Evolutionary conservation across 148 eudicot genomes (phyloP), one percentile per base, ranked within the genome.

Genomic region (Chenopodium formosanum): DNA sequence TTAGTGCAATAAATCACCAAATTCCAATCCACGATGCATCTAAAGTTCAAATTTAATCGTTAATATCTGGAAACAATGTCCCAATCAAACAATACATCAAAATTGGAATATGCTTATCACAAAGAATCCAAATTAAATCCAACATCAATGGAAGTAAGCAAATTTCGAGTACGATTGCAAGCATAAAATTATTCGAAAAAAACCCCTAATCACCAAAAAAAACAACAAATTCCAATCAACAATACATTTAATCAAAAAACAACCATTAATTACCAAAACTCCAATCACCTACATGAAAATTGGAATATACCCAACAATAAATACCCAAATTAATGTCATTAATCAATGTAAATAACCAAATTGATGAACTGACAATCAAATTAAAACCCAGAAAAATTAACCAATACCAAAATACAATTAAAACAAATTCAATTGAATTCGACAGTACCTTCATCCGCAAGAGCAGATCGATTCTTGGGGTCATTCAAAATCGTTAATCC

Each of bases 391-490:
- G 66, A 60, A 58, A 72, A 4, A 20, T 46, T 14, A 62, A 62
- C 16, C 3, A 27, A 46, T 7, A 12, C 62, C 29, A 23, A 25
- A 58, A 14, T 25, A 44, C 1, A n/a, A 5, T 32, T 1, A 13
- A 29, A 58, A 48, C 1, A 29, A 7, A 64, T 65, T n/a, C 47
- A 31, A 85, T 34, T 53, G 7, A 58, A n/a, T 74, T 9, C 2
- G 31, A 70, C 79, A 22, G 4, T 82, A 95, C 98, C 97, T 78
- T 93, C 97, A 66, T 94, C 88, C 50, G 91, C 94, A 72, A 95
- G 88, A 75, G 84, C 79, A 84, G 98, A 93, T 92, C 97, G 89
- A 83, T 91, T 88, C 29, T 80, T 90, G 79, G 97, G 78, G 78
- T 91, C 91, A 62, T 92, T 95, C 78, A 95, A 86, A 80, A 93